Conservation (phyloP, 257 asterid species). For the Nicotiana undulata region DNA sequence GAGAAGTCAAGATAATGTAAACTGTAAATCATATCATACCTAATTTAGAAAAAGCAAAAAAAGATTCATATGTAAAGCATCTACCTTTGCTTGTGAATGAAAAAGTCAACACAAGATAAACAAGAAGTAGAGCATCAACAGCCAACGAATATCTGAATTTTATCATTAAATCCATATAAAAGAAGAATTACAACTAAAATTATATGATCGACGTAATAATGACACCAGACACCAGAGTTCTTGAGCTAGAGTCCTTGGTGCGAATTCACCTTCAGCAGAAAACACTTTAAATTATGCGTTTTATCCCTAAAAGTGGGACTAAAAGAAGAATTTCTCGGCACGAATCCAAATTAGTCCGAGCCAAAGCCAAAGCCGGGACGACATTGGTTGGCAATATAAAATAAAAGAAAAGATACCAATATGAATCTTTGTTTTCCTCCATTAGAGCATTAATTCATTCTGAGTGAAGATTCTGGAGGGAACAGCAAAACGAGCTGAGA, state of each 20-base stretch:
- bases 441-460: slow-evolving; percentile 28
- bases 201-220: not conserved
- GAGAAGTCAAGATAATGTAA: not conserved
- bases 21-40: not conserved
- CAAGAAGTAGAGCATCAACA: not conserved
- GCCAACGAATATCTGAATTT: not conserved
- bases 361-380: too few species aligned
- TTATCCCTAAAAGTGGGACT: too few species aligned
- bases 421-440: not conserved
- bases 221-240: not conserved
- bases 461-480: slow-evolving; percentile 51
- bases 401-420: not conserved
- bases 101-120: not conserved
- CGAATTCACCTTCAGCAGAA: too few species aligned
- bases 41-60: too few species aligned
- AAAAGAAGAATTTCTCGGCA: too few species aligned
- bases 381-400: too few species aligned
- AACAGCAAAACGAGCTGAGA: slow-evolving; percentile 74
- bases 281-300: too few species aligned
- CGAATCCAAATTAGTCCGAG: too few species aligned
- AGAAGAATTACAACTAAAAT: not conserved
- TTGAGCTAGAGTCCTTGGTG: too few species aligned
- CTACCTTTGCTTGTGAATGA: not conserved
- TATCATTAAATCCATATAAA: not conserved
- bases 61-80: not conserved